These are phyloP conservation scores for Solanum hybrid DNA, from an alignment of 305 asterid species.

Conservation along the genomic window DNA sequence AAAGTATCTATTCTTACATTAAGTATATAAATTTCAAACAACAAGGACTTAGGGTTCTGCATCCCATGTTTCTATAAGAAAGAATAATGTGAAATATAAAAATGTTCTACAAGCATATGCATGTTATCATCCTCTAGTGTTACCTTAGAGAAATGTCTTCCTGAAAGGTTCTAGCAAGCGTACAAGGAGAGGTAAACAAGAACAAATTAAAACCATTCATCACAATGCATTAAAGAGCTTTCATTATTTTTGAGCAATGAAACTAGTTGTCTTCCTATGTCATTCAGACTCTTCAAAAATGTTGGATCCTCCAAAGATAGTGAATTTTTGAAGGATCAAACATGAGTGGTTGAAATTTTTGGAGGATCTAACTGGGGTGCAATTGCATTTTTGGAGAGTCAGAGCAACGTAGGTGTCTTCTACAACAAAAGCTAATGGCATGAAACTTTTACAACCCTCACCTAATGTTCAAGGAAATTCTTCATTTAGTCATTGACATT, in stretches of 20 bases:
- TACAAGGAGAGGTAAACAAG: not conserved
- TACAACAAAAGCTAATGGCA: not conserved
- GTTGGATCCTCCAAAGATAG: not conserved
- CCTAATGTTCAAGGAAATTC: not conserved
- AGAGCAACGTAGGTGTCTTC: not conserved
- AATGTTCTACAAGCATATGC: not conserved
- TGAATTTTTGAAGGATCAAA: not conserved
- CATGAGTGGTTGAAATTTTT: not conserved
- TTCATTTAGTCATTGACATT: not conserved
- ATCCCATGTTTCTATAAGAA: not conserved
- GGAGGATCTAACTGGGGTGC: not conserved
- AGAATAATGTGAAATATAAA: not conserved
- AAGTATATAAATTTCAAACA: not conserved
- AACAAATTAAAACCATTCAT: not conserved
- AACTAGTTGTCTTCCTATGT: not conserved
- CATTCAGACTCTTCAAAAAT: not conserved
- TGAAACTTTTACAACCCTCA: not conserved
- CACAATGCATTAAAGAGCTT: not conserved
- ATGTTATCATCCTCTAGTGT: not conserved
- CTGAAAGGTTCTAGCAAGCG: not conserved
- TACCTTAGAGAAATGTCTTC: not conserved
- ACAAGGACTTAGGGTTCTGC: not conserved
- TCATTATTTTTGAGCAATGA: not conserved
- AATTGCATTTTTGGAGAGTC: not conserved
- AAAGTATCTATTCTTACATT: not conserved